Base-by-base conservation (phyloP, 2,329 filamentous ascomycete species). In the Lachnellula hyalina region DNA sequence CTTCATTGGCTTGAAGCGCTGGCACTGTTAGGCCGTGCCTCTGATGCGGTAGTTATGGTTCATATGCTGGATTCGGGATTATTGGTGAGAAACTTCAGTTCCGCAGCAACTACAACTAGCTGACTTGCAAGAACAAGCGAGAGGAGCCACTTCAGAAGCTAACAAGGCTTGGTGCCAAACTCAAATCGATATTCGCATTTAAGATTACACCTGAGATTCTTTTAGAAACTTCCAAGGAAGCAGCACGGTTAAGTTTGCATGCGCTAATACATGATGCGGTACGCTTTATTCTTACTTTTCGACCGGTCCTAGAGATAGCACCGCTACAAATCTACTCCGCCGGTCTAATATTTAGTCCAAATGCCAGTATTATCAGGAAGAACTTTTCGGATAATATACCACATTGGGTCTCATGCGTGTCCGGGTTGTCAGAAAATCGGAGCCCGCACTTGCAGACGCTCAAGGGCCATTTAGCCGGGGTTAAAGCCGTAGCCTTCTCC, bases 311-410 rank as follows among this genome's bases (percentile, higher is more conserved):
- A 45, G 50, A 68, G 42, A 21, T 51, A 7, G 51, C 66, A 1
- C 64, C 69, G n/a, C 60, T 66, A 8, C 70, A 74, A 50, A 44
- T 63, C 44, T 73, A 74, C 56, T 67, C 49, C 47, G 70, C 60
- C 44, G 67, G 51, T 15, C 65, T 62, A 34, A 55, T 59, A 42
- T 72, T 73, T 56, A 61, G 66, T 15, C 71, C 68, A 47, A 35
- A 60, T 23, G 46, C 54, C 15, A 70, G 68, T 51, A 54, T 66
- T 34, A 46, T 71, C 21, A 61, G 68, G 32, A 51, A 52, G 14
- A 45, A 5, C 14, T 64, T 61, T 42, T 3, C 49, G 15, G 45
- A 59, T 41, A 32, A 38, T 45, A 51, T 53, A 1, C 53, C 58
- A 6, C 11, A 11, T 49, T 60, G 52, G 62, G 60, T 63, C 7